These are phyloP conservation scores for Aquanectria penicillioides DNA, from an alignment of 2,329 filamentous ascomycete genomes.

Conservation along the genomic window DNA sequence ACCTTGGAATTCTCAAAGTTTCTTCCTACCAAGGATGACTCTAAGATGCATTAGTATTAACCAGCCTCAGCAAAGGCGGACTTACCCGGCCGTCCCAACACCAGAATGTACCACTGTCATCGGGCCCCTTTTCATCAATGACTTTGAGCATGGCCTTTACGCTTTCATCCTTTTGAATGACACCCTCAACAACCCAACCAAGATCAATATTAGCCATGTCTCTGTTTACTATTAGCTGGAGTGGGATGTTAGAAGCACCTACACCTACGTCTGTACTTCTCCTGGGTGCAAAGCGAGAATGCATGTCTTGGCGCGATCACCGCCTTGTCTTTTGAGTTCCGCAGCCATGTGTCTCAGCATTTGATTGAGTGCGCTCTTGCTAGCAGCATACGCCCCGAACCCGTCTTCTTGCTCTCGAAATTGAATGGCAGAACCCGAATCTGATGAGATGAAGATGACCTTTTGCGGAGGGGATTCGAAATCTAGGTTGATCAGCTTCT, in stretches of 20 bases:
- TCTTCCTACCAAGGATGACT: not conserved
- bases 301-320: not conserved
- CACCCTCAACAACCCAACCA: not conserved
- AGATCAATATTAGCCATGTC: not conserved
- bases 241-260: not conserved
- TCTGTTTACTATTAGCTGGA: not conserved
- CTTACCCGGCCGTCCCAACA: constrained; percentile 24
- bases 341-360: constrained; percentile 21
- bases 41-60: not conserved
- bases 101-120: constrained; percentile 18
- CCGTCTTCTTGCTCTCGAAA: constrained; percentile 20
- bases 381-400: constrained; percentile 22
- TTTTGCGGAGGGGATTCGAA: constrained; percentile 2
- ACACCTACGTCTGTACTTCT: not conserved
- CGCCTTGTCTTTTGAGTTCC: constrained; percentile 5
- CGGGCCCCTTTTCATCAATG: constrained; percentile 8
- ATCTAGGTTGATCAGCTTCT: constrained; percentile 16
- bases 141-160: constrained; percentile 6
- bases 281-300: not conserved
- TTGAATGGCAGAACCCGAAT: constrained; percentile 14
- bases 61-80: not conserved
- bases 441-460: not conserved
- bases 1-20: too few species aligned
- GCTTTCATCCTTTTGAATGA: not conserved
- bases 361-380: constrained; percentile 22